A percentile compares a stretch with the other conserved stretches of the same genome.
These are phyloP conservation scores for Ceratobasidium sp. DNA, from an alignment of 1,284 basidiomycete species.

Conservation along the genomic window DNA sequence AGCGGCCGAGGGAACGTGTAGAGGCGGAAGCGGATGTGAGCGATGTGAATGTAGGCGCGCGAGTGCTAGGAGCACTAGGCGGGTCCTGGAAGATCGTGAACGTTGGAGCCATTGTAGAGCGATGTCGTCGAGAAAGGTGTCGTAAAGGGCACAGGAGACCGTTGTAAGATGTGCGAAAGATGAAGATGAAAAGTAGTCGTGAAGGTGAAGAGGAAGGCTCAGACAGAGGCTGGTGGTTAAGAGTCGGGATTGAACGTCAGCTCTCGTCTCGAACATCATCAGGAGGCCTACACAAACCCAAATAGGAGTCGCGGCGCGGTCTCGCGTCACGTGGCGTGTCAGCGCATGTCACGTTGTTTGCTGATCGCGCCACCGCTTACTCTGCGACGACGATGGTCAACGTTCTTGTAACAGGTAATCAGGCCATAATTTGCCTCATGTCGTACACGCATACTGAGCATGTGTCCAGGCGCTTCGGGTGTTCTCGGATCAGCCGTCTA, in stretches of 20 bases:
- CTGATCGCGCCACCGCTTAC: neutral
- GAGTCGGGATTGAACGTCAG: slow-evolving; percentile 38
- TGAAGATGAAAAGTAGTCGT: slow-evolving; percentile 1
- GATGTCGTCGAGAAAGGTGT: neutral
- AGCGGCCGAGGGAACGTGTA: slow-evolving; percentile 20
- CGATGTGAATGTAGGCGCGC: slow-evolving; percentile 11
- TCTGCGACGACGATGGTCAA: slow-evolving; percentile 48
- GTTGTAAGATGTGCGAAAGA: neutral
- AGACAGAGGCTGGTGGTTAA: slow-evolving; percentile 32
- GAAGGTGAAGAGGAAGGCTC: slow-evolving; percentile 12
- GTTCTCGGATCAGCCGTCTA: slow-evolving; percentile 75
- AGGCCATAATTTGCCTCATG: slow-evolving; percentile 20
- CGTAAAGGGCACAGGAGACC: slow-evolving; percentile 5
- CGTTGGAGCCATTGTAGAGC: slow-evolving; percentile 30
- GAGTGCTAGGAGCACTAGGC: neutral
- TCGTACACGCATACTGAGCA: slow-evolving; percentile 8
- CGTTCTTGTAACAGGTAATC: slow-evolving; percentile 66
- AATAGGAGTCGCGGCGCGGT: slow-evolving; percentile 20
- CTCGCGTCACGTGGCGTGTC: slow-evolving; percentile 20
- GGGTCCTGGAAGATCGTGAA: slow-evolving; percentile 42
- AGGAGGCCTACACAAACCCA: slow-evolving; percentile 27
- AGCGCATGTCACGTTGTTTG: slow-evolving; percentile 1
- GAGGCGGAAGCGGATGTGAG: slow-evolving; percentile 18
- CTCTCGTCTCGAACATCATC: slow-evolving; percentile 24
- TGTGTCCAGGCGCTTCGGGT: slow-evolving; percentile 75